Conservation (phyloP, 768 basidiomycete species). For the Leccinum barrowsii region DNA sequence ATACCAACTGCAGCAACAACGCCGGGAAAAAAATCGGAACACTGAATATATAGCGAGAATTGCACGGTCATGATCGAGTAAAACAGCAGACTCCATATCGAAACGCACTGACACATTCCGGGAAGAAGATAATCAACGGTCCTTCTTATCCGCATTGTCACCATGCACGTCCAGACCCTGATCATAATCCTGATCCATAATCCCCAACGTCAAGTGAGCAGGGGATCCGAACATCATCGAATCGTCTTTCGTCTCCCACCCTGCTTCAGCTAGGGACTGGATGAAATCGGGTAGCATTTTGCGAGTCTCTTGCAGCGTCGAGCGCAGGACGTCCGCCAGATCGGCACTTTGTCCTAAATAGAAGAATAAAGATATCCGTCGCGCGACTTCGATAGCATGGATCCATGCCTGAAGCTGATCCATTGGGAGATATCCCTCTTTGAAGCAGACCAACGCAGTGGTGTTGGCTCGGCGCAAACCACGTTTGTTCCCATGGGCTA, state of each 20-base stretch:
- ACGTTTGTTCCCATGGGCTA: constrained; percentile 17
- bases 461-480: neutral
- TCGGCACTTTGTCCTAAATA: neutral
- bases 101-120: neutral
- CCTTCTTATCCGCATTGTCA: constrained; percentile 15
- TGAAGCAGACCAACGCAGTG: constrained; percentile 46
- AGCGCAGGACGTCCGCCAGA: constrained; percentile 6
- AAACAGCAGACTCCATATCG: no score
- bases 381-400: constrained; percentile 21
- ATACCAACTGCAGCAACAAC: no score
- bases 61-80: no score
- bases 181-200: neutral
- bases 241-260: constrained; percentile 38
- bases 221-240: constrained; percentile 31
- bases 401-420: constrained; percentile 61
- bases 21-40: no score
- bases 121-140: constrained; percentile 10
- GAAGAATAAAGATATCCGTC: neutral
- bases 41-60: no score
- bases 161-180: neutral
- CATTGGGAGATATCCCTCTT: constrained; percentile 41
- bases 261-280: constrained; percentile 19
- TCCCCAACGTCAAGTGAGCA: constrained; percentile 18
- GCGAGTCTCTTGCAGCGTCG: constrained; percentile 11
- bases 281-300: constrained; percentile 19